Conservation (phyloP, 768 basidiomycete species). For the Hygrophorus russula region DNA sequence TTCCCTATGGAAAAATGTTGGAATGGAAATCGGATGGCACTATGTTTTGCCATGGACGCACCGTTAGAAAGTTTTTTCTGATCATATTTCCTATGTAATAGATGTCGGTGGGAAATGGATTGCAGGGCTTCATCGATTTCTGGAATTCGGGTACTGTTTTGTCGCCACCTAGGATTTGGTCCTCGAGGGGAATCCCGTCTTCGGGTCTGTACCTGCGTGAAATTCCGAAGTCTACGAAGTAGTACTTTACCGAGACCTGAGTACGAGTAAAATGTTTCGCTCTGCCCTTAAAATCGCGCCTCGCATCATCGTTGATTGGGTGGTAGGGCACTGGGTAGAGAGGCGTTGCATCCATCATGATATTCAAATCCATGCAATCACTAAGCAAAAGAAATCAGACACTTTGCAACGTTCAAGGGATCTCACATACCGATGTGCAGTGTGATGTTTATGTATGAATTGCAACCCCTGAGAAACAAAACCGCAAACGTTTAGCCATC, state of each 20-base stretch:
- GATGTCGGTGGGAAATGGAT: conserved; percentile 24
- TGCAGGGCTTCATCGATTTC: conserved; percentile 5
- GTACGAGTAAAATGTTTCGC: too few relatives aligned
- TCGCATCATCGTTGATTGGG: conserved; percentile 9
- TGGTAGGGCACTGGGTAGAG: conserved; percentile 14
- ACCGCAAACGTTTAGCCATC: too few relatives aligned
- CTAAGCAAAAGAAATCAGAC: conserved; percentile 8
- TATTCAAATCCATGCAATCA: conserved; percentile 18
- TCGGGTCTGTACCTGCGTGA: conserved; percentile 14
- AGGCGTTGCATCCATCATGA: too few relatives aligned
- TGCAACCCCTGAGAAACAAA: conserved; percentile 15
- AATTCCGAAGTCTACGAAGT: too few relatives aligned
- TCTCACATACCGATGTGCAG: conserved; percentile 5
- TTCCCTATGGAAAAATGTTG: background rate
- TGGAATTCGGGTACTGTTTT: too few relatives aligned
- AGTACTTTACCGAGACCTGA: too few relatives aligned
- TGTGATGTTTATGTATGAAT: conserved; percentile 16
- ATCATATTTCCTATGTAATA: conserved; percentile 23
- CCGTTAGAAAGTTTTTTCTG: conserved; percentile 15
- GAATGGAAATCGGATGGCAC: background rate
- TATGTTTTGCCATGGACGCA: too few relatives aligned
- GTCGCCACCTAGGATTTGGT: too few relatives aligned
- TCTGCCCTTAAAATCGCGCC: conserved; percentile 9
- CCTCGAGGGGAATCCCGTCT: conserved; percentile 14
- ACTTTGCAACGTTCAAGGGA: background rate